phyloP scores from a whole-genome alignment of 768 basidiomycete genomes.

The Lepiota subincarnata region DNA sequence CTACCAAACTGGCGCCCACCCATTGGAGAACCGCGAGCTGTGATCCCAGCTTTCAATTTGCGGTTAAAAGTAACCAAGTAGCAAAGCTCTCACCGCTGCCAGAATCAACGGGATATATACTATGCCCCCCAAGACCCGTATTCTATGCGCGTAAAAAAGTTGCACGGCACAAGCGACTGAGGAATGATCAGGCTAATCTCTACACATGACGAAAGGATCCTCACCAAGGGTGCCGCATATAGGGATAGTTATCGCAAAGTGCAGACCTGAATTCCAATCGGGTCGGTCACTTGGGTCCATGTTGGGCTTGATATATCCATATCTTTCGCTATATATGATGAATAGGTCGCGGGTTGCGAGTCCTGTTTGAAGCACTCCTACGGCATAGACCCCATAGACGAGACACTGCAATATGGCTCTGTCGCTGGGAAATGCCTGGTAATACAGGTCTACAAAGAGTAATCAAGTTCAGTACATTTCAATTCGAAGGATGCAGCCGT shows the following conservation, averaged over 20 bases:
- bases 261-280: conserved; percentile 3
- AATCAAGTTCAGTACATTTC: background rate
- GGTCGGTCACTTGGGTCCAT: background rate
- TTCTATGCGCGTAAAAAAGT: background rate
- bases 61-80: no score
- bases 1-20: conserved; percentile 1
- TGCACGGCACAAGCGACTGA: background rate
- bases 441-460: conserved; percentile 9
- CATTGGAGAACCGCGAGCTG: background rate
- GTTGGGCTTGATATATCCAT: background rate
- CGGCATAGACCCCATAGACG: conserved; percentile 3
- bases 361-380: conserved; percentile 8
- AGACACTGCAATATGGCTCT: conserved; percentile 3
- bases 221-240: conserved; percentile 5
- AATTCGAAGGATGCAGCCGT: background rate
- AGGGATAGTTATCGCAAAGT: conserved; percentile 1
- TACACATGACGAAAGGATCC: background rate
- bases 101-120: background rate
- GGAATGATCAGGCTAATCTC: background rate
- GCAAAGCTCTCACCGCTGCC: background rate
- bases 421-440: conserved; percentile 12
- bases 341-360: conserved; percentile 4
- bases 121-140: background rate
- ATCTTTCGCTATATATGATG: background rate
- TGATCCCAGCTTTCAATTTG: no score